Evolutionary conservation across 1,284 basidiomycete genomes (phyloP).

Genomic region (Sporisorium iseilematis-ciliati): DNA sequence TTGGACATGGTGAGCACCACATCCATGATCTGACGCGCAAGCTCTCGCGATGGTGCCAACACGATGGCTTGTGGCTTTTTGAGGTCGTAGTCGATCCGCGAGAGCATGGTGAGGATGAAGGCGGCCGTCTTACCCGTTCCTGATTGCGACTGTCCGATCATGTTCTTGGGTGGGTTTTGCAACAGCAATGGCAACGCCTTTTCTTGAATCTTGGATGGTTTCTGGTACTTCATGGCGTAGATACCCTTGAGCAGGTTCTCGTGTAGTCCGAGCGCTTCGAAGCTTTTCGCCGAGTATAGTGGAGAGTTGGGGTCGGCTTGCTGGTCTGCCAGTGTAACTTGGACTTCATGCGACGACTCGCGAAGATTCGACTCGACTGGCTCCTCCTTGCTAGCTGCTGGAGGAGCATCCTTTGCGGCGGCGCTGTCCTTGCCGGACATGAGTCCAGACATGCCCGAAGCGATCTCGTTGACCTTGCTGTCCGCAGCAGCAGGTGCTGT

Average conservation of each 20-base stretch:
- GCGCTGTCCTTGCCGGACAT: slow-evolving; percentile 39
- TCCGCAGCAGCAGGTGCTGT: slow-evolving; percentile 26
- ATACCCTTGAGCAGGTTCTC: slow-evolving; percentile 94
- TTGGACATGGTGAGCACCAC: slow-evolving; percentile 95
- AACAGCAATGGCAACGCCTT: slow-evolving; percentile 92
- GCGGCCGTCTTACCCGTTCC: slow-evolving; percentile 99
- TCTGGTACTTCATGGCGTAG: slow-evolving; percentile 94
- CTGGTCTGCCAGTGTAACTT: slow-evolving; percentile 98
- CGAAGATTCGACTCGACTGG: slow-evolving; percentile 42
- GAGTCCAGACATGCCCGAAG: slow-evolving; percentile 51
- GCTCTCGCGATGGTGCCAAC: slow-evolving; percentile 84
- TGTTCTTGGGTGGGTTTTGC: slow-evolving; percentile 90
- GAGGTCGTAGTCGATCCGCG: slow-evolving; percentile 85
- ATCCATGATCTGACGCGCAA: slow-evolving; percentile 97
- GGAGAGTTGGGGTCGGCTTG: slow-evolving; percentile 97
- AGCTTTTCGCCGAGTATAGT: slow-evolving; percentile 90
- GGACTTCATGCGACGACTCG: slow-evolving; percentile 66
- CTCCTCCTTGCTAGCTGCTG: slow-evolving; percentile 13
- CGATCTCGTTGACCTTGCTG: slow-evolving; percentile 55
- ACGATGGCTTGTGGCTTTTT: slow-evolving; percentile 79
- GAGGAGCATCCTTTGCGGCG: slow-evolving; percentile 11
- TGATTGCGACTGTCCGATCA: slow-evolving; percentile 99
- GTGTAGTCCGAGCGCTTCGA: slow-evolving; percentile 78
- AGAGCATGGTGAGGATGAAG: slow-evolving; percentile 97
- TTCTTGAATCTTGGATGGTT: slow-evolving; percentile 99